phyloP scores from a whole-genome alignment of 768 basidiomycete genomes.

The Leccinum uliginosum region DNA sequence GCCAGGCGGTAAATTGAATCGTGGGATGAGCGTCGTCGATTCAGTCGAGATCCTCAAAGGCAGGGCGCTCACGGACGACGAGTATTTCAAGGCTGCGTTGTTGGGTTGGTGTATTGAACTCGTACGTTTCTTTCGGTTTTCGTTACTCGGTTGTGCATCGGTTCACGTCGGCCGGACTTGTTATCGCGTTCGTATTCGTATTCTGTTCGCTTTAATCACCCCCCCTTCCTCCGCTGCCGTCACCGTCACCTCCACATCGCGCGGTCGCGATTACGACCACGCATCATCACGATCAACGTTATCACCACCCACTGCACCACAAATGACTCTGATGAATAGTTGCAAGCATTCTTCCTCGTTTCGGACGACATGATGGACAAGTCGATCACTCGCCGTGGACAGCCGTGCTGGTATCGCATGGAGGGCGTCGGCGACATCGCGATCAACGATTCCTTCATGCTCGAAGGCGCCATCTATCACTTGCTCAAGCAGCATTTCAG shows the following conservation, averaged over 20 bases:
- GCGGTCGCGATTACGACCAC: not conserved
- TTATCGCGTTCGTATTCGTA: not conserved
- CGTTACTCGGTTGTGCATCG: no score
- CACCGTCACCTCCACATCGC: no score
- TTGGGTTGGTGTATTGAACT: conserved; percentile 96
- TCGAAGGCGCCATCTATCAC: conserved; percentile 89
- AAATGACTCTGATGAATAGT: not conserved
- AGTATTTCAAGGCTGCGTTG: conserved; percentile 84
- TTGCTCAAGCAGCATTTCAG: conserved; percentile 88
- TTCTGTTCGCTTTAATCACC: not conserved
- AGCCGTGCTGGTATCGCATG: conserved; percentile 90
- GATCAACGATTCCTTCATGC: conserved; percentile 96
- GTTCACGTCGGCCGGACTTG: not conserved
- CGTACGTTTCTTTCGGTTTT: conserved; percentile 44
- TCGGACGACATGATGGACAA: conserved; percentile 93
- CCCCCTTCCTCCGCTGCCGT: not conserved
- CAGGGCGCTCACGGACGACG: conserved; percentile 63
- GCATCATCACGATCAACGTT: not conserved
- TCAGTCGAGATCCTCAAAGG: conserved; percentile 86
- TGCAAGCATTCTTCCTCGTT: conserved; percentile 97
- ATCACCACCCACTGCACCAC: not conserved
- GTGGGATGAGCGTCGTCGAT: conserved; percentile 94
- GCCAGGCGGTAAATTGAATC: conserved; percentile 95
- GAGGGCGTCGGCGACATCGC: conserved; percentile 68
- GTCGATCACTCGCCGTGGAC: conserved; percentile 88